Evolutionary conservation across 257 asterid genomes (phyloP).

Genomic region (Fraxinus excelsior): DNA sequence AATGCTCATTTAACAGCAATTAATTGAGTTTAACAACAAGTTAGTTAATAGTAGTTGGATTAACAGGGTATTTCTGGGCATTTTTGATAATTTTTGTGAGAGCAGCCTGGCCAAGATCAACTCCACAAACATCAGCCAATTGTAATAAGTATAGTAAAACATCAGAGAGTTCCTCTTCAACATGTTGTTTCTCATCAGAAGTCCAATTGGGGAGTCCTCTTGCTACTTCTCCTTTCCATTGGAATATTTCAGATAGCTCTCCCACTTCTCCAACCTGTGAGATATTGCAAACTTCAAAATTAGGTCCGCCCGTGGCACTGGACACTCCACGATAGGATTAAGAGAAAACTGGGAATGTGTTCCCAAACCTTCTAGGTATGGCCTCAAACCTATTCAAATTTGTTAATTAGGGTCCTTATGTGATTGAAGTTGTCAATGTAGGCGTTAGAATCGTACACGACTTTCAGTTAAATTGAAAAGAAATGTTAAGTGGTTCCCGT

Average conservation of each 20-base stretch:
- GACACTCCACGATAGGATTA: no score
- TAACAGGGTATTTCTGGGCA: conserved; percentile 56
- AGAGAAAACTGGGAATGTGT: no score
- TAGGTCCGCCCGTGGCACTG: background rate
- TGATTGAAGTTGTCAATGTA: no score
- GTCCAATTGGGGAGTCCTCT: conserved; percentile 66
- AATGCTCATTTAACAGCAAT: no score
- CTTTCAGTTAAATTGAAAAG: no score
- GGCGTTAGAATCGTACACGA: no score
- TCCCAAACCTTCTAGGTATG: no score
- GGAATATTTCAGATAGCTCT: conserved; percentile 66
- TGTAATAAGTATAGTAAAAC: conserved; percentile 58
- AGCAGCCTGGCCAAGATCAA: conserved; percentile 71
- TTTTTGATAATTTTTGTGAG: conserved; percentile 54
- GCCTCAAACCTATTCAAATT: no score
- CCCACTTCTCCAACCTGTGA: conserved; percentile 77
- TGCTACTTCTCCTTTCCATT: conserved; percentile 74
- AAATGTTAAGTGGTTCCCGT: no score
- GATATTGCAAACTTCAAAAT: background rate
- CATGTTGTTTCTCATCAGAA: conserved; percentile 48
- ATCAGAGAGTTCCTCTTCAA: conserved; percentile 66
- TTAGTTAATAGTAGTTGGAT: conserved; percentile 11
- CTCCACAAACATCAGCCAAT: conserved; percentile 62
- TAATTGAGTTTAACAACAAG: no score
- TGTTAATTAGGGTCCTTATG: no score